Percentiles rank a stretch among this genome's conserved stretches.
These are phyloP conservation scores for Heritiera littoralis DNA, from an alignment of 345 rosid species.

Conservation along the genomic window DNA sequence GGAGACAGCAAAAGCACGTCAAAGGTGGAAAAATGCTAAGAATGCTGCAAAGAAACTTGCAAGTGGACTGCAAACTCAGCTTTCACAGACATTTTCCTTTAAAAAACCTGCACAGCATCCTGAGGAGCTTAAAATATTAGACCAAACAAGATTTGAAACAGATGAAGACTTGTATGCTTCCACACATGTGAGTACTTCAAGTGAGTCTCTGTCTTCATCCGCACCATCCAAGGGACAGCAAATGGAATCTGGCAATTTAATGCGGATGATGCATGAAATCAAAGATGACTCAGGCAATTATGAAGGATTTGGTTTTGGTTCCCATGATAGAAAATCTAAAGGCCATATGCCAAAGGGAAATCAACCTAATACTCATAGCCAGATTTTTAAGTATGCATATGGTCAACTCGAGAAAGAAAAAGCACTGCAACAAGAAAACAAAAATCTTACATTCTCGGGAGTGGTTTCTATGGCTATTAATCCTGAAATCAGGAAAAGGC, in stretches of 20 bases:
- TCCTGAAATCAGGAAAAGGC: slow-evolving; percentile 60
- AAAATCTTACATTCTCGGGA: slow-evolving; percentile 72
- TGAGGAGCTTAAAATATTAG: slow-evolving; percentile 48
- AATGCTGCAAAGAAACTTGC: slow-evolving; percentile 70
- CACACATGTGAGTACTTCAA: slow-evolving; percentile 32
- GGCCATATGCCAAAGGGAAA: slow-evolving; percentile 40
- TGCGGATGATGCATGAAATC: slow-evolving; percentile 42
- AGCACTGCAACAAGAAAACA: slow-evolving; percentile 56
- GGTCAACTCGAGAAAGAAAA: slow-evolving; percentile 81
- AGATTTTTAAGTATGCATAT: slow-evolving; percentile 80
- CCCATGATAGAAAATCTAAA: slow-evolving; percentile 37
- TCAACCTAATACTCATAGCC: slow-evolving; percentile 56
- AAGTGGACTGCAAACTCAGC: slow-evolving; percentile 59
- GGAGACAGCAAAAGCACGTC: slow-evolving; percentile 71
- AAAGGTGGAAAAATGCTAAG: slow-evolving; percentile 77
- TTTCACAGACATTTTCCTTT: slow-evolving; percentile 68
- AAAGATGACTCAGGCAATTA: slow-evolving; percentile 42
- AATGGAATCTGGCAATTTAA: slow-evolving; percentile 36
- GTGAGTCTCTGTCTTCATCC: slow-evolving; percentile 27
- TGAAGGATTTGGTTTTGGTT: slow-evolving; percentile 33
- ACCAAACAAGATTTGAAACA: slow-evolving; percentile 35
- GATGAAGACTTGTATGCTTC: slow-evolving; percentile 45
- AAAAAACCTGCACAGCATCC: slow-evolving; percentile 31
- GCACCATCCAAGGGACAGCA: slow-evolving; percentile 36
- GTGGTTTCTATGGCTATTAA: slow-evolving; percentile 63